A percentile compares a stretch with the other conserved stretches of the same genome.
Evolutionary conservation across 2,329 filamentous ascomycete species (phyloP).

Genomic region (Phyllosticta citrichinensis): DNA sequence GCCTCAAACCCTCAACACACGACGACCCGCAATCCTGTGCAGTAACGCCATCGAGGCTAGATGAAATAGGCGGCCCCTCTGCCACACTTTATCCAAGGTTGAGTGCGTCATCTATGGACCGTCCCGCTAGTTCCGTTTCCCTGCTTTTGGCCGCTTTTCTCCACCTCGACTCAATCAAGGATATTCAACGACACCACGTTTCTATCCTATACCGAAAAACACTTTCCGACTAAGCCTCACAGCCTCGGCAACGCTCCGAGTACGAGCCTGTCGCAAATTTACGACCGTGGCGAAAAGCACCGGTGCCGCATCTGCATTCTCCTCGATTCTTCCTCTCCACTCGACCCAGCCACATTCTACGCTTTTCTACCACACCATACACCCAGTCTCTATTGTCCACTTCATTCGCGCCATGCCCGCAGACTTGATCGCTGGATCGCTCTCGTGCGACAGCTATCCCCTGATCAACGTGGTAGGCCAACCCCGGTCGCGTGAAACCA

Average conservation of each 20-base stretch:
- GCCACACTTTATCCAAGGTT: not conserved
- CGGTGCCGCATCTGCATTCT: not conserved
- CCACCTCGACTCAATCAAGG: not conserved
- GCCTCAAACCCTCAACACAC: not conserved
- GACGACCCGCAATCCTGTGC: not conserved
- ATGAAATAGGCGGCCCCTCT: not conserved
- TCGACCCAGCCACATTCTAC: not conserved
- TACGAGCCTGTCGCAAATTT: not conserved
- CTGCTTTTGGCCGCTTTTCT: not conserved
- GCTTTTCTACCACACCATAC: not conserved
- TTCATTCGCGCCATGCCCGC: too few relatives aligned
- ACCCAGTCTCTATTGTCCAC: too few relatives aligned
- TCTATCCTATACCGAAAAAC: not conserved
- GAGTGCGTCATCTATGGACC: not conserved
- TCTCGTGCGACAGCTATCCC: not conserved
- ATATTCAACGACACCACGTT: not conserved
- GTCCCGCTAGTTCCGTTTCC: not conserved
- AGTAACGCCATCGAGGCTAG: not conserved
- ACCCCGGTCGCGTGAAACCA: not conserved
- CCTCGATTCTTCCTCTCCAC: not conserved
- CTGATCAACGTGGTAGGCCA: not conserved
- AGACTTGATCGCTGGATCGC: not conserved
- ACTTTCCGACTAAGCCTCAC: not conserved
- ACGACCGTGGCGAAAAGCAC: not conserved
- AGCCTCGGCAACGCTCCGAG: not conserved